Evolutionary conservation across 371 early-diverging fungal genomes (phyloP), one percentile per base, ranked within the genome.

Genomic region (Circinella umbellata): DNA sequence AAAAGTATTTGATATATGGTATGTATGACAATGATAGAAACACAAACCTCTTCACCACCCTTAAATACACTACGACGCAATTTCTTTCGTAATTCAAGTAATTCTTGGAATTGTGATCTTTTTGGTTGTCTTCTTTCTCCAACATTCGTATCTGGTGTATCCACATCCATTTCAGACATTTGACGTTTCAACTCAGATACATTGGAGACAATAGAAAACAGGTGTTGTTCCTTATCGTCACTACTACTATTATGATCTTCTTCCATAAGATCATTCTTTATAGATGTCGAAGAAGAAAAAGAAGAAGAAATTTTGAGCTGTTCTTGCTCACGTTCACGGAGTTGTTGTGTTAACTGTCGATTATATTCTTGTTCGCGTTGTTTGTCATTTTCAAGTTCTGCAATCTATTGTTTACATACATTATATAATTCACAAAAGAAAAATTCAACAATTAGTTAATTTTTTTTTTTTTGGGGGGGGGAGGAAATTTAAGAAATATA

Each of bases 11-110:
- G 27, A 27, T 27, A 27, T 27, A 27, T 27, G 27, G 27, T 27
- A 27, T 27, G 27, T 27, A 27, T 27, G 27, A 27, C 27, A 20
- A 46, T 9, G 35, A 48, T 49, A 20, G 27, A 9, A 42, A 48
- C 11, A 53, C 51, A 18, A 61, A 51, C 53, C 61, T 61, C 83
- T 73, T 83, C 75, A 63, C 80, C 80, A 20, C 67, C 72, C 59
- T 76, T 78, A 48, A 83, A 83, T 1, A 83, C 71, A 59, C 77
- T 76, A 63, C 77, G 72, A 17, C 83, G 63, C 57, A 83, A 51
- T 59, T 67, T 74, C 60, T 80, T 83, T 36, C 83, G 63, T 55
- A 83, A 65, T 6, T 72, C 68, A 10, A 80, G 68, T 42, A 80
- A 74, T 8, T 64, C 42, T 11, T 74, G 64, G 57, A 74, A 79